Percentiles rank a stretch among this genome's conserved stretches.
Evolutionary conservation across 1,139 yeast species (phyloP).

Genomic region (Lodderomyces beijingensis): DNA sequence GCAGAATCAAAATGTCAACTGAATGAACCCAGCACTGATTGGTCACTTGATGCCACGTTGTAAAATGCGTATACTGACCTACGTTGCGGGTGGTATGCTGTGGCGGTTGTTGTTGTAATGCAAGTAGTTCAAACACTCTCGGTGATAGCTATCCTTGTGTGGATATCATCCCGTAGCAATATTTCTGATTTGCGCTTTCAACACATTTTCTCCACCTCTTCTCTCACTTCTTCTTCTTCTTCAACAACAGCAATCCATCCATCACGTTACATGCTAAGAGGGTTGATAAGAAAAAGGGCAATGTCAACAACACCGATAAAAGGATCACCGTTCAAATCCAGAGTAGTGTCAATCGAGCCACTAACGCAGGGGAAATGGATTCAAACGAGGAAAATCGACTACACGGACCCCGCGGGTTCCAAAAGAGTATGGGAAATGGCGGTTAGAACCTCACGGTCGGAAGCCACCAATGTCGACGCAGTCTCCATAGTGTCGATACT

Average conservation of each 20-base stretch:
- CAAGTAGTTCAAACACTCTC: too few species aligned
- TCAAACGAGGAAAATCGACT: constrained; percentile 55
- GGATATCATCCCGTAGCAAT: too few species aligned
- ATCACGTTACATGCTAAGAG: constrained; percentile 5
- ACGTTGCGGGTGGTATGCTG: too few species aligned
- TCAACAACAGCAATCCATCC: neutral
- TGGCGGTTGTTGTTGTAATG: too few species aligned
- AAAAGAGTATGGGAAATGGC: constrained; percentile 88
- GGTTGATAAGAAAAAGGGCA: constrained; percentile 5
- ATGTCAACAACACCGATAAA: constrained; percentile 18
- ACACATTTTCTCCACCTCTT: too few species aligned
- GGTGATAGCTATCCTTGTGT: too few species aligned
- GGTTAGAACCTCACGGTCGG: constrained; percentile 72
- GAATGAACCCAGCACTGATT: too few species aligned
- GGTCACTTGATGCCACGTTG: too few species aligned
- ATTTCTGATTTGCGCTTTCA: too few species aligned
- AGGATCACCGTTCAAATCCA: constrained; percentile 37
- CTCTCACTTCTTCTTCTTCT: neutral
- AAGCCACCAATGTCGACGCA: constrained; percentile 69
- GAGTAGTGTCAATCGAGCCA: constrained; percentile 27
- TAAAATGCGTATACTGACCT: too few species aligned
- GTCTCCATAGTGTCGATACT: constrained; percentile 82
- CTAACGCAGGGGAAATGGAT: constrained; percentile 41
- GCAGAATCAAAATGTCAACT: too few species aligned
- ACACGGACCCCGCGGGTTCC: constrained; percentile 63